These are phyloP conservation scores for Alternaria sp. DNA, from an alignment of 2,329 filamentous ascomycete species.

Conservation along the genomic window DNA sequence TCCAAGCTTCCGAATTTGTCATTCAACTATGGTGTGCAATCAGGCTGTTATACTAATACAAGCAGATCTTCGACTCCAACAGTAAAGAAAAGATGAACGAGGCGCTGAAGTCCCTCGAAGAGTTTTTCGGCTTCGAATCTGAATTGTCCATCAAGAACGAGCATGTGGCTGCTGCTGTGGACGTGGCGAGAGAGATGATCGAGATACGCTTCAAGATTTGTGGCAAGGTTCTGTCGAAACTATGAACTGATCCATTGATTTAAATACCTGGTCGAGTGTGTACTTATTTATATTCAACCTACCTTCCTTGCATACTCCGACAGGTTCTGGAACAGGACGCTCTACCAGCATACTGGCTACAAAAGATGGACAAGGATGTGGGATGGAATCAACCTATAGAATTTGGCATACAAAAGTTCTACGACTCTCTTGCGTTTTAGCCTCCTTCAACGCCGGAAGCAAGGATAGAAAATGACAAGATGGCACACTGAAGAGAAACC, in stretches of 20 bases:
- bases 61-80: neutral
- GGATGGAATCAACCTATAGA: neutral
- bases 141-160: neutral
- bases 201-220: neutral
- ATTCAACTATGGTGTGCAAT: too few species aligned
- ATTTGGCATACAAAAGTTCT: neutral
- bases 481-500: neutral
- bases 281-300: too few species aligned
- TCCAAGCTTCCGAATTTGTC: neutral
- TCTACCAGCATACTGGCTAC: neutral
- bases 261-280: too few species aligned
- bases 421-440: neutral
- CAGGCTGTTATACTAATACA: neutral
- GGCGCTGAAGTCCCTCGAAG: rapidly evolving
- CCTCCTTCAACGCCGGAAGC: neutral
- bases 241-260: too few species aligned
- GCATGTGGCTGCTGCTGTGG: neutral
- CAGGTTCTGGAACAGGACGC: too few species aligned
- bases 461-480: neutral
- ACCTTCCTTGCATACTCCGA: too few species aligned
- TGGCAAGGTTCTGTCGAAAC: too few species aligned
- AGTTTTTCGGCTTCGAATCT: neutral
- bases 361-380: neutral
- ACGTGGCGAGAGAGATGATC: neutral
- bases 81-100: neutral